phyloP scores from a whole-genome alignment of 306 rosid species.

The Castanea crenata region DNA sequence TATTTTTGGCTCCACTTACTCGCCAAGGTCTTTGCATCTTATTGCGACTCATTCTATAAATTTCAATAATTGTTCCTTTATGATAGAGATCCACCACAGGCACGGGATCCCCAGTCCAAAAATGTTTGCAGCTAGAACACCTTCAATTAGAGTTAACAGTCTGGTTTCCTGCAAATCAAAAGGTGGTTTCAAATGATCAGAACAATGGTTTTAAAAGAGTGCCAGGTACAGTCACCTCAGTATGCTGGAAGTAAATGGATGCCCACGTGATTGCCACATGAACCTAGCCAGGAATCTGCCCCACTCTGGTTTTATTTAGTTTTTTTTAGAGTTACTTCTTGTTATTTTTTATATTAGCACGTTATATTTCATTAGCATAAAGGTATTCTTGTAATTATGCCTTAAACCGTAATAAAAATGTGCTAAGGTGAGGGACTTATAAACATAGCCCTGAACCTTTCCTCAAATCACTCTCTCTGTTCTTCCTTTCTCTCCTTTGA shows the following conservation, averaged over 20 bases:
- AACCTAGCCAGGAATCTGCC: background rate
- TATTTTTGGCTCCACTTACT: constrained; percentile 42
- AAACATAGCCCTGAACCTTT: no score
- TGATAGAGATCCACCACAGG: constrained; percentile 98
- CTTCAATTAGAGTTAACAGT: constrained; percentile 84
- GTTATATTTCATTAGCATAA: no score
- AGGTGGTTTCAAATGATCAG: constrained; percentile 13
- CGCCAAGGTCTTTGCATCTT: constrained; percentile 98
- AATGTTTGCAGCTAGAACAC: constrained; percentile 98
- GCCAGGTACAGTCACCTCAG: background rate
- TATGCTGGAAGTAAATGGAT: constrained; percentile 2
- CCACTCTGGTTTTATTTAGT: background rate
- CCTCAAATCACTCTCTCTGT: no score
- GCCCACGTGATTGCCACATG: background rate
- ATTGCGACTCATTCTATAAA: constrained; percentile 96
- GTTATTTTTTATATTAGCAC: no score
- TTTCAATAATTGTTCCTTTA: constrained; percentile 96
- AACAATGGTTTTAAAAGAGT: constrained; percentile 15
- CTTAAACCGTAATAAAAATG: no score
- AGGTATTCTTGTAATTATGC: no score
- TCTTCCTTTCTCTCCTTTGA: no score
- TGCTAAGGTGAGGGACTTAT: no score
- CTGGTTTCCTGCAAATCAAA: constrained; percentile 72
- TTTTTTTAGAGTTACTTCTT: no score
- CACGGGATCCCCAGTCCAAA: constrained; percentile 99